Percentiles rank a stretch among this genome's conserved stretches.
Conservation (phyloP, 1,139 yeast genomes). For the Trichomonascaceae sp. region DNA sequence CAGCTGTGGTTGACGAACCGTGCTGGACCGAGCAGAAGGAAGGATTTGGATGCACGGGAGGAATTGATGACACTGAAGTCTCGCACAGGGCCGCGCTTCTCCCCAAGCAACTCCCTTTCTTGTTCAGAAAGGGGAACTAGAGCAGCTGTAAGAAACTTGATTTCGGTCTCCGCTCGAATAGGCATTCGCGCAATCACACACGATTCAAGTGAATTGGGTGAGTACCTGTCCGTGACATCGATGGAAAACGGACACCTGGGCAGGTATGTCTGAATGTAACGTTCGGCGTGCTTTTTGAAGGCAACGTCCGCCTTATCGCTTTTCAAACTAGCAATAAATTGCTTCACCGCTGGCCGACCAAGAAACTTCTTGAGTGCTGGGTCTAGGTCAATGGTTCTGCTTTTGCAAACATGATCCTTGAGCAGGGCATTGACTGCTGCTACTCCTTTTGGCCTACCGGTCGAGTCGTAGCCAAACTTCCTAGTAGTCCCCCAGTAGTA, state of each 20-base stretch:
- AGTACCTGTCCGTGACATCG: slow-evolving; percentile 32
- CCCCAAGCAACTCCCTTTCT: no score
- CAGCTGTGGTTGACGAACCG: slow-evolving; percentile 38
- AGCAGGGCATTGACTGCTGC: no score
- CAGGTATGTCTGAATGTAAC: slow-evolving; percentile 27
- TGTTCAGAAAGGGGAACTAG: slow-evolving; percentile 26
- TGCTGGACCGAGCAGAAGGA: slow-evolving; percentile 36
- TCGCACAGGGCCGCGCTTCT: slow-evolving; percentile 18
- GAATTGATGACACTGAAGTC: slow-evolving; percentile 34
- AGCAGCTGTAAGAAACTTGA: slow-evolving; percentile 28
- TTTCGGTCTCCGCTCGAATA: slow-evolving; percentile 24
- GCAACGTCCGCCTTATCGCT: slow-evolving; percentile 17
- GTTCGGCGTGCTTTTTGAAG: slow-evolving; percentile 27
- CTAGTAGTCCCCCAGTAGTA: slow-evolving; percentile 27
- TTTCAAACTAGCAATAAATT: slow-evolving; percentile 21
- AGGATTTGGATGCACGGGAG: slow-evolving; percentile 23
- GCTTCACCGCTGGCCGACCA: slow-evolving; percentile 19
- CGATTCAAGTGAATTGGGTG: slow-evolving; percentile 21
- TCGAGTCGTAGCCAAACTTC: slow-evolving; percentile 22
- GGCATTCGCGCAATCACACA: slow-evolving; percentile 28
- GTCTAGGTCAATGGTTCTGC: not conserved
- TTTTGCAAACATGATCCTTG: not conserved
- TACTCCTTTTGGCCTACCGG: slow-evolving; percentile 17
- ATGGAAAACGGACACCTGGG: slow-evolving; percentile 31
- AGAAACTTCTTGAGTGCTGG: not conserved